phyloP scores from a whole-genome alignment of 1,284 basidiomycete species.

The Lignosus rhinocerotis region DNA sequence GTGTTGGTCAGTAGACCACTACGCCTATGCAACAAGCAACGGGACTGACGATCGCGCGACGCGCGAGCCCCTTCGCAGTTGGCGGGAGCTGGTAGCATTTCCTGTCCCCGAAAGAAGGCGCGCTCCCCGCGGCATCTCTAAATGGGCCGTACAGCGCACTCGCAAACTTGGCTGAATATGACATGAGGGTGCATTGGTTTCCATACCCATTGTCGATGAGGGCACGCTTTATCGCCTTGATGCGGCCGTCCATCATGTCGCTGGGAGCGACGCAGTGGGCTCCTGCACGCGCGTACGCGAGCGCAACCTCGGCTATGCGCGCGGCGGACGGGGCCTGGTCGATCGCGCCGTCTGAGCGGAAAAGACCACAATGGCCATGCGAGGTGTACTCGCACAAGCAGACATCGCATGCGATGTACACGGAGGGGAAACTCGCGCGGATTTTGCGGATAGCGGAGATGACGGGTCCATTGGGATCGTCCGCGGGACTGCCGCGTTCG shows the following conservation, averaged over 20 bases:
- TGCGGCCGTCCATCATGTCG: conserved; percentile 99
- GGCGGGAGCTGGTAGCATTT: conserved; percentile 98
- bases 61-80: conserved; percentile 85
- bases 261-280: conserved; percentile 98
- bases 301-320: conserved; percentile 90
- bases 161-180: conserved; percentile 99
- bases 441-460: conserved; percentile 87
- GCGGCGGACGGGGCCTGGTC: conserved; percentile 75
- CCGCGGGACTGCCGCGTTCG: conserved; percentile 80
- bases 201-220: conserved; percentile 83
- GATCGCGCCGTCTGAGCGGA: conserved; percentile 75
- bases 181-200: conserved; percentile 92
- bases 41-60: conserved; percentile 83
- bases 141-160: conserved; percentile 97
- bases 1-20: background rate
- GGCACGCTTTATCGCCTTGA: conserved; percentile 85
- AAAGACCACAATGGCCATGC: conserved; percentile 94
- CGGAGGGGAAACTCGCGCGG: conserved; percentile 73
- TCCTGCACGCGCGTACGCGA: conserved; percentile 91
- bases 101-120: conserved; percentile 91
- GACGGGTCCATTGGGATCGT: conserved; percentile 89
- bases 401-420: conserved; percentile 93
- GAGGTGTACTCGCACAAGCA: conserved; percentile 99
- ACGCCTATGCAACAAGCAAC: background rate
- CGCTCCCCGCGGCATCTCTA: conserved; percentile 96